Base-by-base conservation (phyloP, 2,329 filamentous ascomycete genomes). In the Fusarium staphyleae region DNA sequence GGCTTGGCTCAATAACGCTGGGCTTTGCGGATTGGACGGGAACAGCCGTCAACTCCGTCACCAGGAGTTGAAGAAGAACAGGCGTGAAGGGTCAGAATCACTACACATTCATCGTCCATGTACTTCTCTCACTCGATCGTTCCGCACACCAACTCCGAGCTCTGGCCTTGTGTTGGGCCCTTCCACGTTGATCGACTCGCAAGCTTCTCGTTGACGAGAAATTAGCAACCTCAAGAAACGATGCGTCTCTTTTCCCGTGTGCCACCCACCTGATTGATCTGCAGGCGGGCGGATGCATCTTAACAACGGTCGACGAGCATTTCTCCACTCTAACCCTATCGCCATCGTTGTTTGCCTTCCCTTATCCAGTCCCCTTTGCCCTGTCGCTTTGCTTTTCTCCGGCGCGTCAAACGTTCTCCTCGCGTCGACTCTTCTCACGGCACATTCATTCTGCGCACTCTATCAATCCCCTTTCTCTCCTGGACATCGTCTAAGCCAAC, bases 221-320 rank as follows among this genome's bases (percentile, higher is more conserved):
- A 48, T 48, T 53, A 43, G 45, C 34, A 44, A 34, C 19, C 46
- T 45, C 55, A 22, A 33, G 44, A 62, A 57, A 40, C 45, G 41
- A 64, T 57, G 44, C 52, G 62, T 51, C 52, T 64, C 19, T 45
- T 56, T 55, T 63, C 52, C 51, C 54, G 41, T 63, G 64, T 66
- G 56, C 35, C 62, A 66, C 58, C 62, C 54, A 60, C 52, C 50
- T 57, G 48, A 51, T 57, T 32, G 54, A 67, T 66, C 62, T 65
- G 65, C 65, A 63, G 47, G 29, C 44, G 53, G 48, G 43, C 50
- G 43, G 54, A 55, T 65, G 57, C 47, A 54, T 66, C 30, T 50
- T 62, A 48, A 52, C 50, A 63, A 66, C 54, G 56, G 60, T 47
- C 49, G 48, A 56, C 46, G 33, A 50, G 54, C 26, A 26, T 45